These are phyloP conservation scores for Chalaropsis thielavioides DNA, from an alignment of 2,329 filamentous ascomycete genomes.

Conservation along the genomic window DNA sequence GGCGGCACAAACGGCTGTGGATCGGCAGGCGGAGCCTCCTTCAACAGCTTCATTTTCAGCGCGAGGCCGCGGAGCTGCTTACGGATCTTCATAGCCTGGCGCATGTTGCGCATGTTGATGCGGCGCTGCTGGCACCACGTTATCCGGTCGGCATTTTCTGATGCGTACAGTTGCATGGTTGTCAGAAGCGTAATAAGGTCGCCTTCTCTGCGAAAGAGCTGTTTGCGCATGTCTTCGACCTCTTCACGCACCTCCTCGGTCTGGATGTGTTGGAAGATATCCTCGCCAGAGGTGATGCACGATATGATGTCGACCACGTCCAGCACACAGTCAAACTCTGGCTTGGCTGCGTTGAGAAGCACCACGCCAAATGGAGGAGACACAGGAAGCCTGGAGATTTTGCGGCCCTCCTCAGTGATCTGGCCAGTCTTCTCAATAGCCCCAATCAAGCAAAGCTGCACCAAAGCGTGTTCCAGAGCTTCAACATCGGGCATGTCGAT, in stretches of 20 bases:
- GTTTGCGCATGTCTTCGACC: slow-evolving; percentile 38
- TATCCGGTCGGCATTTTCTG: slow-evolving; percentile 39
- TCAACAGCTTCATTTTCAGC: slow-evolving; percentile 36
- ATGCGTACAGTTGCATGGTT: slow-evolving; percentile 46
- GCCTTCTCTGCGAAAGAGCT: slow-evolving; percentile 46
- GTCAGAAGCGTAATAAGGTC: slow-evolving; percentile 52
- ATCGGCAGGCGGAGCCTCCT: slow-evolving; percentile 31
- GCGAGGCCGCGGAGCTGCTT: slow-evolving; percentile 46
- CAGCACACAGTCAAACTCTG: slow-evolving; percentile 56
- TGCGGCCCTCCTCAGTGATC: slow-evolving; percentile 59
- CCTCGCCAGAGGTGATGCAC: slow-evolving; percentile 47
- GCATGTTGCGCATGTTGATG: slow-evolving; percentile 47
- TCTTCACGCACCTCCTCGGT: slow-evolving; percentile 42
- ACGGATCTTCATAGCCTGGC: slow-evolving; percentile 46
- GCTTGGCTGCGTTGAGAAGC: slow-evolving; percentile 60
- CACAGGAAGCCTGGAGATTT: slow-evolving; percentile 72
- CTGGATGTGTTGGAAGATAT: slow-evolving; percentile 46
- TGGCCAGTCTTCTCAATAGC: slow-evolving; percentile 57
- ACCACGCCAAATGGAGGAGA: slow-evolving; percentile 70
- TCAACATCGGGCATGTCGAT: slow-evolving; percentile 68
- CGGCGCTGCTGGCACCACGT: slow-evolving; percentile 45
- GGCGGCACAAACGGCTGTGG: slow-evolving; percentile 42
- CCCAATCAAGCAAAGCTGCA: slow-evolving; percentile 65
- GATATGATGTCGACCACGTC: slow-evolving; percentile 76
- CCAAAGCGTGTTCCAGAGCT: slow-evolving; percentile 63